Evolutionary conservation across 768 basidiomycete species (phyloP).

Genomic region (Rhodotorula diobovata): DNA sequence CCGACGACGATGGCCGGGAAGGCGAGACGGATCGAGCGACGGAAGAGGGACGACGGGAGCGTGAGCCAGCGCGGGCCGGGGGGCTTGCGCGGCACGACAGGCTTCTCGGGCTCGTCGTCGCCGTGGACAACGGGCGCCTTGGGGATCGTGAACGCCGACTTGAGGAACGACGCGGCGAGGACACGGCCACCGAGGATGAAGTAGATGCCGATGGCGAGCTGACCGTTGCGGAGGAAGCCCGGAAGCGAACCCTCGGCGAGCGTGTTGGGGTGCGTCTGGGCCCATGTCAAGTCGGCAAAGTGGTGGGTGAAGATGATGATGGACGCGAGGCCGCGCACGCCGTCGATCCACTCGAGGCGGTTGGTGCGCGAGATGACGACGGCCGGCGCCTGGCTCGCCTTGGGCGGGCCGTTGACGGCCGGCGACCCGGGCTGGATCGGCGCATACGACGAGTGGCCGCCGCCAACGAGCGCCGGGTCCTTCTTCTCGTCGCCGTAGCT

Average conservation of each 20-base stretch:
- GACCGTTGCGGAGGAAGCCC: constrained; percentile 44
- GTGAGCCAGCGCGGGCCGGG: constrained; percentile 45
- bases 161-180: constrained; percentile 44
- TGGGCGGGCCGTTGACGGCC: constrained; percentile 31
- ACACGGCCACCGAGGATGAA: constrained; percentile 46
- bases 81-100: constrained; percentile 34
- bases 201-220: constrained; percentile 45
- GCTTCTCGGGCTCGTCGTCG: constrained; percentile 43
- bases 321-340: constrained; percentile 44
- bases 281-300: constrained; percentile 44
- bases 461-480: constrained; percentile 25
- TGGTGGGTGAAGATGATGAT: constrained; percentile 47
- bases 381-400: constrained; percentile 26
- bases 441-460: constrained; percentile 29
- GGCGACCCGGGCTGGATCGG: constrained; percentile 40
- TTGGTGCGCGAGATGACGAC: constrained; percentile 43
- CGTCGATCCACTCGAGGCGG: constrained; percentile 46
- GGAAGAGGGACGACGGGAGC: constrained; percentile 45
- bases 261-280: constrained; percentile 39
- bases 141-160: constrained; percentile 43
- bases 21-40: constrained; percentile 46
- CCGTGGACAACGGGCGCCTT: constrained; percentile 45
- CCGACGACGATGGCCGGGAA: constrained; percentile 45
- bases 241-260: constrained; percentile 39
- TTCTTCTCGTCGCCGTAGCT: constrained; percentile 36